Evolutionary conservation across 2,329 filamentous ascomycete species (phyloP), one percentile per base, ranked within the genome.

Genomic region (Coleophoma cylindrospora): DNA sequence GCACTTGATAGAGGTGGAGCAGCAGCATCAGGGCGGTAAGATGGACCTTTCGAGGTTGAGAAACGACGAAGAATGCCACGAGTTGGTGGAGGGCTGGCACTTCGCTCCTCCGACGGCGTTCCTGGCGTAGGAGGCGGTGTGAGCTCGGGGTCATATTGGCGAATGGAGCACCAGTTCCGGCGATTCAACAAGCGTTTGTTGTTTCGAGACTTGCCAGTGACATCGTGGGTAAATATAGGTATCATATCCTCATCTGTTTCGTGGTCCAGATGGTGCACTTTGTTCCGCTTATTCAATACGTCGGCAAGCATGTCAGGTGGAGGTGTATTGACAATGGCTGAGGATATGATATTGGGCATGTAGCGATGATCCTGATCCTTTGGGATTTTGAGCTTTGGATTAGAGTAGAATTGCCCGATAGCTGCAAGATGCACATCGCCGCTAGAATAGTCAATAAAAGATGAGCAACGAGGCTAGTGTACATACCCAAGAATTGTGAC

Each of bases 171-270:
- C 89, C 92, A 99, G 66, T 99, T 99, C 33, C 94, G 81, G 52
- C 94, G 86, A 17, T 91, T 91, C 10, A 97, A 75, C 2, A 99
- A 74, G 53, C 86, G 84, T 62, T 90, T 95, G 67, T 99, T 99
- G 69, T 96, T 97, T 54, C 94, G 81, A 17, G 84, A 77, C 67
- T 90, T 95, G 38, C 89, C 89, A 61, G 96, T 91, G 1, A 96
- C 89, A 57, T 95, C 94, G 50, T 90, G 83, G 1, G 79, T 81
- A 66, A 99, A 99, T 54, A 99, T 83, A 0, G 92, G 90, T 40
- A 97, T 94, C 89, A 99, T 95, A 67, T 89, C 84, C 68, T 99
- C 94, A 50, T 97, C 89, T 0, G 94, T 99, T 50, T 91, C 75
- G 52, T 77, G 75, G 66, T 87, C 83, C 50, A 87, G 81, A 59